Conservation (phyloP, 352 stramenopile species). For the Phytophthora constricta region DNA sequence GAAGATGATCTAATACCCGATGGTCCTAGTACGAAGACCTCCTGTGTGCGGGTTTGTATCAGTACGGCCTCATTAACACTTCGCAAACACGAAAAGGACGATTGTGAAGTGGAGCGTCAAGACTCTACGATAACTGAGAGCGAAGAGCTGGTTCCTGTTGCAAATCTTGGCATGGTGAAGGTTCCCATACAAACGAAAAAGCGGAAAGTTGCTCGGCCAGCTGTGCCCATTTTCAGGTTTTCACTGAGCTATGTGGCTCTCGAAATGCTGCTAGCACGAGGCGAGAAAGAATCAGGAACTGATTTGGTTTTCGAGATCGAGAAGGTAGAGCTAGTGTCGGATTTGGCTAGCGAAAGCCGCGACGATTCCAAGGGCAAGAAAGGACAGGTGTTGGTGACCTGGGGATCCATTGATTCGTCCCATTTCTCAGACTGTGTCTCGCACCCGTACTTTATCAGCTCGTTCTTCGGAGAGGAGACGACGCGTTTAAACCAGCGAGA, state of each 20-base stretch:
- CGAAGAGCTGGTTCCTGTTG: slow-evolving; percentile 75
- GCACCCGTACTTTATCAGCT: slow-evolving; percentile 78
- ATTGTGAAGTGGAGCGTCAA: slow-evolving; percentile 13
- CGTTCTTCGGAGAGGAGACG: slow-evolving; percentile 71
- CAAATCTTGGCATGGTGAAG: slow-evolving; percentile 83
- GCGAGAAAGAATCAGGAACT: slow-evolving; percentile 30
- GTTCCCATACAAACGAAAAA: slow-evolving; percentile 51
- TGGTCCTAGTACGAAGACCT: slow-evolving; percentile 36
- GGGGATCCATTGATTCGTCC: slow-evolving; percentile 49
- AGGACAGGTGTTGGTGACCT: slow-evolving; percentile 44
- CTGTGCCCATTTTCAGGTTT: slow-evolving; percentile 62
- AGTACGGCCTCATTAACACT: slow-evolving; percentile 66
- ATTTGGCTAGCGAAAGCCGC: slow-evolving; percentile 28
- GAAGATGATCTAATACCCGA: slow-evolving; percentile 20
- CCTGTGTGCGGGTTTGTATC: slow-evolving; percentile 65
- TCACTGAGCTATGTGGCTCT: slow-evolving; percentile 59
- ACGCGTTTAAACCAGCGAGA: slow-evolving; percentile 52
- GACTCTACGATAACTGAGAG: slow-evolving; percentile 23
- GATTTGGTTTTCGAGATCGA: slow-evolving; percentile 83
- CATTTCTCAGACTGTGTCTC: slow-evolving; percentile 63
- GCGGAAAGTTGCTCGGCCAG: slow-evolving; percentile 62
- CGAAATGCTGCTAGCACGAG: slow-evolving; percentile 47
- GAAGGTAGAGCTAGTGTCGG: slow-evolving; percentile 57
- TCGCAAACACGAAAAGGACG: slow-evolving; percentile 55
- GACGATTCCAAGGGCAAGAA: slow-evolving; percentile 43